Percentiles rank a stretch among this genome's conserved stretches.
Evolutionary conservation across 1,284 basidiomycete genomes (phyloP).

Genomic region (Microbotryum violaceum): DNA sequence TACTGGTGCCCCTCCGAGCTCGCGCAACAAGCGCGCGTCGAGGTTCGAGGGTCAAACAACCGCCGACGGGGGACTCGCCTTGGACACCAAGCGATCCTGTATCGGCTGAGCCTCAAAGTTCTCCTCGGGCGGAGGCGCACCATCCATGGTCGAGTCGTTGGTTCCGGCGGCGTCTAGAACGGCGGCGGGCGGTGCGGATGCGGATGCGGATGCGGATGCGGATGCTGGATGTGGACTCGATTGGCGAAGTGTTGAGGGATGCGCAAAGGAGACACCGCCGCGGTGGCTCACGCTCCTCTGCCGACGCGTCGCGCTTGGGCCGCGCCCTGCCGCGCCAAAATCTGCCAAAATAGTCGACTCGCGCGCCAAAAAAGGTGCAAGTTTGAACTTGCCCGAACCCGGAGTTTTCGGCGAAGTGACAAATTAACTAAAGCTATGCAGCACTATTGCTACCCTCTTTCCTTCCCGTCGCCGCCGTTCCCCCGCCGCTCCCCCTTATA

Average conservation of each 20-base stretch:
- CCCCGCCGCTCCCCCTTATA: too few species aligned
- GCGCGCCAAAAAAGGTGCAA: too few species aligned
- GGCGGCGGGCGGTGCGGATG: not conserved
- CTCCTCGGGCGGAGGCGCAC: constrained; percentile 76
- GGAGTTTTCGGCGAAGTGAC: too few species aligned
- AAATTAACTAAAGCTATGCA: too few species aligned
- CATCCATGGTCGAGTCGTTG: constrained; percentile 12
- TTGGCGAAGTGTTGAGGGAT: not conserved
- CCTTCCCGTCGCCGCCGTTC: too few species aligned
- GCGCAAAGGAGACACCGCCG: too few species aligned
- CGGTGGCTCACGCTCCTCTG: too few species aligned
- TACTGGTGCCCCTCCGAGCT: not conserved
- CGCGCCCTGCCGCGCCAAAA: too few species aligned
- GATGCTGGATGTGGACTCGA: not conserved
- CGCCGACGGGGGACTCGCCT: constrained; percentile 44
- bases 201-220: not conserved
- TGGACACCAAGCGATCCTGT: constrained; percentile 75
- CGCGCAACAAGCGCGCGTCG: not conserved
- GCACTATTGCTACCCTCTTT: too few species aligned
- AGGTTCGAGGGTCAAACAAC: not conserved
- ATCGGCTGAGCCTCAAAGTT: constrained; percentile 80
- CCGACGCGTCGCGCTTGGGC: too few species aligned
- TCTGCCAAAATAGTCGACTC: too few species aligned
- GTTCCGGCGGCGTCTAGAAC: not conserved
- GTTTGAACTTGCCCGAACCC: too few species aligned